Evolutionary conservation across 2,329 filamentous ascomycete genomes (phyloP).

Genomic region (Rasamsonia emersonii): DNA sequence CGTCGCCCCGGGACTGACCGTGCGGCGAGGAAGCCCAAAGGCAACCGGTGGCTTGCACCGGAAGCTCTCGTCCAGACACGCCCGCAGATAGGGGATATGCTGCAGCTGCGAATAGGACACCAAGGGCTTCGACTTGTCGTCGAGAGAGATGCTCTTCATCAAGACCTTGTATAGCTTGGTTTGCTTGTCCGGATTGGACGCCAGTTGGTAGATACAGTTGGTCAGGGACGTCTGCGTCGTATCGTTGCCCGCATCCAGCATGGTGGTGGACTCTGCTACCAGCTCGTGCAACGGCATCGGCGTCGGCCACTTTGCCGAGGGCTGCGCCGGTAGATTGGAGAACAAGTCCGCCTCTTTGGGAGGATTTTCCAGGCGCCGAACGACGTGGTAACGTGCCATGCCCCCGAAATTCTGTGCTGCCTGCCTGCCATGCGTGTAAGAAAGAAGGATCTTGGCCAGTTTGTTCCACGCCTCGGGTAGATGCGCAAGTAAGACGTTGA

Average conservation of each 20-base stretch:
- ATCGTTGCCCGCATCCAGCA: constrained; percentile 11
- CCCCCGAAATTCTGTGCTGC: constrained; percentile 6
- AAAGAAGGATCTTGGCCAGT: not conserved
- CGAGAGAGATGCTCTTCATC: not conserved
- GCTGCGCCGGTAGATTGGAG: constrained; percentile 3
- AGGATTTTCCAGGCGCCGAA: constrained; percentile 3
- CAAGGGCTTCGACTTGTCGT: not conserved
- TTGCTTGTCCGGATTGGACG: constrained; percentile 7
- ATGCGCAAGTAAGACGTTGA: not conserved
- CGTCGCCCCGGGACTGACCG: constrained; percentile 5
- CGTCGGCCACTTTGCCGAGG: constrained; percentile 6
- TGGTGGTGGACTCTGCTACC: constrained; percentile 8
- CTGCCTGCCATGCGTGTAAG: constrained; percentile 1
- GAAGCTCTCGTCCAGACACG: constrained; percentile 12
- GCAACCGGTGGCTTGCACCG: constrained; percentile 8
- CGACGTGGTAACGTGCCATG: constrained; percentile 9
- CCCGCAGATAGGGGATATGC: constrained; percentile 9
- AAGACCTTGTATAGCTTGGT: not conserved
- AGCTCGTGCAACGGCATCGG: constrained; percentile 7
- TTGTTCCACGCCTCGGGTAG: not conserved
- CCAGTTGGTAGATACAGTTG: constrained; percentile 10
- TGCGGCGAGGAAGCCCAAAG: constrained; percentile 11
- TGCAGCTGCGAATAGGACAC: not conserved
- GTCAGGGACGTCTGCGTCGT: constrained; percentile 11
- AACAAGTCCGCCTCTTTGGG: constrained; percentile 9